A percentile compares a stretch with the other conserved stretches of the same genome.
Evolutionary conservation across 352 stramenopile genomes (phyloP).

Genomic region (Globisporangium solare): DNA sequence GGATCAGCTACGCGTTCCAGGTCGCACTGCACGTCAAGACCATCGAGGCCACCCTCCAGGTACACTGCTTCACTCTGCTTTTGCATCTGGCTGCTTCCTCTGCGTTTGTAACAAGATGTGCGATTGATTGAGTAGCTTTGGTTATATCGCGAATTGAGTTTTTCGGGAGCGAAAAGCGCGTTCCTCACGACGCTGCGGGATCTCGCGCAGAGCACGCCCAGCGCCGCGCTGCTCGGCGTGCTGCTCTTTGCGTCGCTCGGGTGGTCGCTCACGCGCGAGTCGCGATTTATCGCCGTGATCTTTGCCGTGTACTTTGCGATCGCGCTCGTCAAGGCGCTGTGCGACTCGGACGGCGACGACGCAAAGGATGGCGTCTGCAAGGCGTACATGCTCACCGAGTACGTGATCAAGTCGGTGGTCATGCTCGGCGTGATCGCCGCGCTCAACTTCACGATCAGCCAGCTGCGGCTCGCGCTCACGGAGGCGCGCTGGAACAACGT

Average conservation of each 20-base stretch:
- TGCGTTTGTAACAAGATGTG: not conserved
- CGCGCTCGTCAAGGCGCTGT: conserved; percentile 40
- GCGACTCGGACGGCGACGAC: conserved; percentile 27
- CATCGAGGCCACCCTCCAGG: conserved; percentile 43
- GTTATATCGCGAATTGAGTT: conserved; percentile 44
- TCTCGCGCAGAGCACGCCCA: conserved; percentile 33
- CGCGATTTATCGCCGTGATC: conserved; percentile 26
- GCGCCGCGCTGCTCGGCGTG: conserved; percentile 33
- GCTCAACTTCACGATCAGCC: conserved; percentile 65
- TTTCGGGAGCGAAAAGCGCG: conserved; percentile 21
- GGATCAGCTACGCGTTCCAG: conserved; percentile 51
- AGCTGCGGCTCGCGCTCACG: conserved; percentile 38
- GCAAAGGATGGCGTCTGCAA: conserved; percentile 38
- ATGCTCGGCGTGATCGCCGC: conserved; percentile 60
- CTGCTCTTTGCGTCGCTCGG: conserved; percentile 50
- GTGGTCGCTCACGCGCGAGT: conserved; percentile 60
- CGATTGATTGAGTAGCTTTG: conserved; percentile 37
- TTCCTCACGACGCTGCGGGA: conserved; percentile 30
- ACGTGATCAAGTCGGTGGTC: conserved; percentile 58
- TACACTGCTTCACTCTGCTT: conserved; percentile 4
- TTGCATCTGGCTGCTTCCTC: not conserved
- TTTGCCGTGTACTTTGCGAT: conserved; percentile 39
- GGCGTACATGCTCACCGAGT: conserved; percentile 58
- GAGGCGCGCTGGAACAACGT: conserved; percentile 55
- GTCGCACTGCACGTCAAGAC: conserved; percentile 43